Evolutionary conservation across 768 basidiomycete species (phyloP).

Genomic region (Leccinum incarnatum): DNA sequence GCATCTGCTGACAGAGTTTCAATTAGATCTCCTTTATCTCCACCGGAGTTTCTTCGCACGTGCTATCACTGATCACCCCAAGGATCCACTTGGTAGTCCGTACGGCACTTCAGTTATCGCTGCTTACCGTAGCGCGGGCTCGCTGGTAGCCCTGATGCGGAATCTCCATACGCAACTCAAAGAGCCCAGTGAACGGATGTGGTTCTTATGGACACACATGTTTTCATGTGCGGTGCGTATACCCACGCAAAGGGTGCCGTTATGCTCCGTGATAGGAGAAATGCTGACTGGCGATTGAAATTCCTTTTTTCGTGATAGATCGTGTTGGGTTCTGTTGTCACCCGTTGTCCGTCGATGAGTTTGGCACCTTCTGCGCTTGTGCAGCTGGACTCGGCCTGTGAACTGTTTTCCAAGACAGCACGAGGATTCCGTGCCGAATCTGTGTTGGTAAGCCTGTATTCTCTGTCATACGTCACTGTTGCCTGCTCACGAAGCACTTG

Average conservation of each 20-base stretch:
- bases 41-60: conserved; percentile 74
- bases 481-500: conserved; percentile 7
- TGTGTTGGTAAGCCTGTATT: conserved; percentile 50
- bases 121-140: conserved; percentile 70
- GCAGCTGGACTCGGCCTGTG: conserved; percentile 73
- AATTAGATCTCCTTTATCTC: conserved; percentile 61
- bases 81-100: conserved; percentile 69
- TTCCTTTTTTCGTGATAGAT: conserved; percentile 38
- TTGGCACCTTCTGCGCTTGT: conserved; percentile 70
- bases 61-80: conserved; percentile 69
- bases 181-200: conserved; percentile 61
- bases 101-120: conserved; percentile 74
- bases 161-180: conserved; percentile 64
- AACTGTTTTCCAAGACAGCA: conserved; percentile 69
- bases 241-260: not conserved
- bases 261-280: conserved; percentile 10
- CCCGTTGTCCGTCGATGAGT: conserved; percentile 76
- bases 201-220: conserved; percentile 49
- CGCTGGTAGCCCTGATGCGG: conserved; percentile 66
- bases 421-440: conserved; percentile 61
- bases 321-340: conserved; percentile 71
- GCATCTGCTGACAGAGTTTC: conserved; percentile 16
- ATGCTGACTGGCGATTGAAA: conserved; percentile 15
- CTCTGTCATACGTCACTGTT: not conserved
- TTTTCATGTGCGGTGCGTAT: conserved; percentile 62